Conservation (phyloP, 148 eudicot species). For the Oxyria digyna region DNA sequence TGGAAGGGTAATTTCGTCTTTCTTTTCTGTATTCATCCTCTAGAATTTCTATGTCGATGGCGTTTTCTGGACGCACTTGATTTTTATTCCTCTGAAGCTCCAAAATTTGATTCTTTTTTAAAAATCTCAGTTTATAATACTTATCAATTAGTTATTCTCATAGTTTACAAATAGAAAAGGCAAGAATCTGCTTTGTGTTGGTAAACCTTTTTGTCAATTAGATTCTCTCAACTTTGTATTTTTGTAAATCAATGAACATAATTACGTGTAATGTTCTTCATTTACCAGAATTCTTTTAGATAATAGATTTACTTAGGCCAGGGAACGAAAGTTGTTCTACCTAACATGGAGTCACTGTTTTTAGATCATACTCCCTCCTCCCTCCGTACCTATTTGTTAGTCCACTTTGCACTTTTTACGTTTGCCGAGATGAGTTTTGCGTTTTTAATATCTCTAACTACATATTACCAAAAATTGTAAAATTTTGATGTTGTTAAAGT, state of each 20-base stretch:
- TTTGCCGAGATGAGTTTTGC: too few relatives aligned
- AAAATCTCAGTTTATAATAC: background rate
- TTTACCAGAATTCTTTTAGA: background rate
- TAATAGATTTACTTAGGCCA: background rate
- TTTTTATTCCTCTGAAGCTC: background rate
- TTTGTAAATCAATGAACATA: background rate
- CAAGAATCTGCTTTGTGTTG: background rate
- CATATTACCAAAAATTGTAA: too few relatives aligned
- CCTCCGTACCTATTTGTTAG: too few relatives aligned
- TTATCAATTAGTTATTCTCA: background rate
- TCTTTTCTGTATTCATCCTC: background rate
- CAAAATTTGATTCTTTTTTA: background rate
- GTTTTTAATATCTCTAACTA: too few relatives aligned
- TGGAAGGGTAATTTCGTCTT: conserved; percentile 45
- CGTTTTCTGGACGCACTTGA: conserved; percentile 3
- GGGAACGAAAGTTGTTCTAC: background rate
- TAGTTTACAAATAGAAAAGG: background rate
- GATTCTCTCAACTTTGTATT: background rate
- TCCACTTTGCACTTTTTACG: too few relatives aligned
- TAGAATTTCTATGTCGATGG: background rate
- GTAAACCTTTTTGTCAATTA: background rate
- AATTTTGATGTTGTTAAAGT: too few relatives aligned
- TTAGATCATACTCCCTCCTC: too few relatives aligned
- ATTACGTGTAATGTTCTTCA: background rate
- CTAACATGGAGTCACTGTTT: background rate